Evolutionary conservation across 2,329 filamentous ascomycete genomes (phyloP).

Genomic region (Trichoderma sp.): DNA sequence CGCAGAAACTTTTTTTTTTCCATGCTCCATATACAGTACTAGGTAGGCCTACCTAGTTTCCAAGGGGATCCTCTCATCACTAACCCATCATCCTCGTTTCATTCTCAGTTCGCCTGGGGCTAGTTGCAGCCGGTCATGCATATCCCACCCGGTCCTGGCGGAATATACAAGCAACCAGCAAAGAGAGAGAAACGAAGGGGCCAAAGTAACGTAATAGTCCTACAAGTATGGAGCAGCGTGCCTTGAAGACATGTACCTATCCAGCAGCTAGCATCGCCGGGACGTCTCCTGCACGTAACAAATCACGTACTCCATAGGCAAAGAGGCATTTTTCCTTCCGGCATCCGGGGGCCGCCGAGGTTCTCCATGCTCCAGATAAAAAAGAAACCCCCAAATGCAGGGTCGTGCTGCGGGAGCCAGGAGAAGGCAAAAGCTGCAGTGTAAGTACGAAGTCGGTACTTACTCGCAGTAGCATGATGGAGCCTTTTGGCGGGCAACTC

Average conservation of each 20-base stretch:
- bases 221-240: neutral
- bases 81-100: neutral
- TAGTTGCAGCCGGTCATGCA: slow-evolving; percentile 9
- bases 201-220: slow-evolving; percentile 8
- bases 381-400: neutral
- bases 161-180: neutral
- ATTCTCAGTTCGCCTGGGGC: neutral
- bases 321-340: slow-evolving; percentile 15
- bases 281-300: slow-evolving; percentile 1
- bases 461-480: neutral
- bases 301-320: neutral
- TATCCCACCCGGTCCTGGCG: slow-evolving; percentile 2
- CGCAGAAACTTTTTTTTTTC: neutral
- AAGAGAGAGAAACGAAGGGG: neutral
- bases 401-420: slow-evolving; percentile 13
- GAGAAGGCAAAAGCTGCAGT: neutral
- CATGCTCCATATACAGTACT: neutral
- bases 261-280: neutral
- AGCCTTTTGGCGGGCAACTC: neutral
- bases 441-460: neutral
- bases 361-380: neutral
- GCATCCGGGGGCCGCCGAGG: neutral
- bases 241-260: neutral
- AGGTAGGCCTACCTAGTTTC: neutral
- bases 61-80: neutral